Evolutionary conservation across 2,329 filamentous ascomycete genomes (phyloP), one percentile per base, ranked within the genome.

Genomic region (Claviceps pusilla): DNA sequence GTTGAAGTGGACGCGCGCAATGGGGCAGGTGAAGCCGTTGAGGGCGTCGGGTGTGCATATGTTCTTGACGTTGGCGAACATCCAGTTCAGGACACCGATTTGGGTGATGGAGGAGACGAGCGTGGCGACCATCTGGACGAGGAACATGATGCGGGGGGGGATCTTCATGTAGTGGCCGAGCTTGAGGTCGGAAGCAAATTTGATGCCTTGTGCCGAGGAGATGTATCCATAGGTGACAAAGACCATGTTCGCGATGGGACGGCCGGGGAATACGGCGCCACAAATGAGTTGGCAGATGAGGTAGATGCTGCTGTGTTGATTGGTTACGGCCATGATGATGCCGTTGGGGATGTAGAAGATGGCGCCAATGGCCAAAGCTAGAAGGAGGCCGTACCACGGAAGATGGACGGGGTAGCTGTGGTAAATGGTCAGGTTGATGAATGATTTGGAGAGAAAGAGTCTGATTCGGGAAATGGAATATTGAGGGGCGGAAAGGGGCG

Each of bases 211-310:
- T 0, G 87, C 86, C 0, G 86, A 90, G 4, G 86, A 89, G 64
- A 93, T 93, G 68, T 93, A 94, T 57, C 87, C 88, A 65, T 93
- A 95, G 0, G 87, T 93, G 50, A 91, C 87, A 62, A 94, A 95
- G 41, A 94, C 87, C 89, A 94, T 94, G 68, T 94, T 93, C 51
- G 88, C 89, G 11, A 94, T 87, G 1, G 89, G 89, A 1, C 86
- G 83, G 33, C 89, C 89, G 0, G 88, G 88, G 65, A 94, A 94
- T 16, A 89, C 75, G 51, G 79, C 82, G 53, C 89, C 89, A 58
- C 87, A 91, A 59, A 93, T 83, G 55, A 94, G 77, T 68, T 93
- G 88, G 66, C 87, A 91, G 61, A 93, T 87, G 41, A 93, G 77
- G 66, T 91, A 93, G 59, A 91, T 87, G 66, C 84, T 88, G 68